Conservation (phyloP, 192 early-diverging fungal genomes). For the Backusella circina region DNA sequence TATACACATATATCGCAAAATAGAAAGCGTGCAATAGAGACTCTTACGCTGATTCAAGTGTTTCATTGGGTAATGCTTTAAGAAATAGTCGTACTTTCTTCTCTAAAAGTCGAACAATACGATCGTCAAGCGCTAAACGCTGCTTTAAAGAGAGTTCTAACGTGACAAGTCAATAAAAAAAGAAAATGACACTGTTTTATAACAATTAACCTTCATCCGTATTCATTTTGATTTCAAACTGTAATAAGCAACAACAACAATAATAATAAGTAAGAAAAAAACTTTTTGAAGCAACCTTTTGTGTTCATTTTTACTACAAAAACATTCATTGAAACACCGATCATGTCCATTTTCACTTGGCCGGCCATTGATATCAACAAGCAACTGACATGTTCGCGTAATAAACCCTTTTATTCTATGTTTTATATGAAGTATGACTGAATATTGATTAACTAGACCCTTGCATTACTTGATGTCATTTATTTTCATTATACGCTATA, state of each 20-base stretch:
- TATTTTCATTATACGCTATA: too few relatives aligned
- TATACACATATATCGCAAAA: not conserved
- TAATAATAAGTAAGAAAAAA: not conserved
- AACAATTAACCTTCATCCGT: not conserved
- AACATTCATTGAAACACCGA: not conserved
- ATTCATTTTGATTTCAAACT: not conserved
- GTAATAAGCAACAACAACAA: not conserved
- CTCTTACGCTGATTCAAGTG: conserved; percentile 24
- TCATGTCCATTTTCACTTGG: too few relatives aligned
- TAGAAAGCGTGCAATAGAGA: not conserved
- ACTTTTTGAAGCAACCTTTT: not conserved
- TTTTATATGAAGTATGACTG: too few relatives aligned
- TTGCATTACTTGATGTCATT: too few relatives aligned
- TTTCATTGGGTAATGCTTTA: conserved; percentile 1
- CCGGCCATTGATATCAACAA: too few relatives aligned
- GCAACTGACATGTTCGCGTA: too few relatives aligned
- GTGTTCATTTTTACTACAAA: too few relatives aligned
- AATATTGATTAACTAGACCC: too few relatives aligned
- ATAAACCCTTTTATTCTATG: too few relatives aligned
- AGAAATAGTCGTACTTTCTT: conserved; percentile 25
- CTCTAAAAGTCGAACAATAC: conserved; percentile 14
- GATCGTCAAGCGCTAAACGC: conserved; percentile 27
- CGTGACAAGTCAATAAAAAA: not conserved
- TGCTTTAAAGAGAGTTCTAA: conserved; percentile 6
- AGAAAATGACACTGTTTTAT: not conserved